Evolutionary conservation across 192 early-diverging fungal species (phyloP).

Genomic region (Diversispora epigaea): DNA sequence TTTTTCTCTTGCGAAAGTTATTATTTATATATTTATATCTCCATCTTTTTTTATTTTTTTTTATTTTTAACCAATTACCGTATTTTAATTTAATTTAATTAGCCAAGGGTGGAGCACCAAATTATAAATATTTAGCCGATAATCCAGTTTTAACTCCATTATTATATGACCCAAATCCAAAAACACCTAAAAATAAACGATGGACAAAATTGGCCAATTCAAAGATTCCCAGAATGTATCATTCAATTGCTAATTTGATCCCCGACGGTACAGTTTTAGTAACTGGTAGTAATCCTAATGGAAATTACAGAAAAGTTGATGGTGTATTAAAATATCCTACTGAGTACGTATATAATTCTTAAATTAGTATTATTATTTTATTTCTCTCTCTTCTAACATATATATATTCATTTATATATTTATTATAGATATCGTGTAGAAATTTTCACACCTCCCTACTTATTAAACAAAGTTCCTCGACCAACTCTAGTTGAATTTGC

Average conservation of each 20-base stretch:
- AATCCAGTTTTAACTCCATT: conserved; percentile 50
- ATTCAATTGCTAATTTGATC: conserved; percentile 52
- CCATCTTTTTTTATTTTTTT: neutral
- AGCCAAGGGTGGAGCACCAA: neutral
- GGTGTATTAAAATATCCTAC: conserved; percentile 40
- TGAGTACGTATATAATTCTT: conserved; percentile 35
- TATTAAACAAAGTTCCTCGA: conserved; percentile 43
- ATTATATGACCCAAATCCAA: conserved; percentile 53
- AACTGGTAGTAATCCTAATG: conserved; percentile 46
- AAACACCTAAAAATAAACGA: conserved; percentile 27
- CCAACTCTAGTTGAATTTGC: conserved; percentile 34
- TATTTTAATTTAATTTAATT: neutral
- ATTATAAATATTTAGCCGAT: conserved; percentile 32
- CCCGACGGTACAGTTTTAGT: conserved; percentile 47
- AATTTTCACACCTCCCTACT: conserved; percentile 56
- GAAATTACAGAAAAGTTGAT: conserved; percentile 20
- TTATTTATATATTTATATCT: neutral
- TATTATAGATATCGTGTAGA: conserved; percentile 49
- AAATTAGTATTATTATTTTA: neutral
- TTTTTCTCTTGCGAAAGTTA: neutral
- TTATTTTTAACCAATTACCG: neutral
- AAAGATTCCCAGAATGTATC: conserved; percentile 59
- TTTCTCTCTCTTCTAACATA: neutral
- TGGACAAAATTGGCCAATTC: conserved; percentile 33
- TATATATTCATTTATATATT: neutral